A percentile compares a stretch with the other conserved stretches of the same genome.
These are phyloP conservation scores for Psidium friedrichsthalianum DNA, from an alignment of 345 rosid species.

Conservation along the genomic window DNA sequence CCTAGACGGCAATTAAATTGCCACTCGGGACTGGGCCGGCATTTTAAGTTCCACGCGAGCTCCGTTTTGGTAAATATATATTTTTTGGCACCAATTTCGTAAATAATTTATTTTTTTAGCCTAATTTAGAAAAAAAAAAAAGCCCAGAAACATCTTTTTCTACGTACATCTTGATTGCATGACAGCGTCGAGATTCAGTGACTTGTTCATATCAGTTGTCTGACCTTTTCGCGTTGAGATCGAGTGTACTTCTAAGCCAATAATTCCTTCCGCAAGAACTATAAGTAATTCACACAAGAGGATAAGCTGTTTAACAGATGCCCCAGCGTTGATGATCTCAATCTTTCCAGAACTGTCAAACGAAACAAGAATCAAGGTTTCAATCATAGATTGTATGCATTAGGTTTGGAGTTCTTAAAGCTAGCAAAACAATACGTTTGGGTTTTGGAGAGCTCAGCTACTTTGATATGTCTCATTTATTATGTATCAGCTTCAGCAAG, in stretches of 20 bases:
- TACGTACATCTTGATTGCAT: background rate
- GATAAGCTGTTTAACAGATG: background rate
- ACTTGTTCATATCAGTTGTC: background rate
- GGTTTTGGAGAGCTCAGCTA: background rate
- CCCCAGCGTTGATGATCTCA: no score
- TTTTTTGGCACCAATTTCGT: no score
- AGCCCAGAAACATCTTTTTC: background rate
- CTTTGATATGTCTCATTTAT: background rate
- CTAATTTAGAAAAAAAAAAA: no score
- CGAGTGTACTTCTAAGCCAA: background rate
- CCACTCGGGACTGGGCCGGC: no score
- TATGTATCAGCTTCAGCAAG: background rate
- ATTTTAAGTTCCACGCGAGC: no score
- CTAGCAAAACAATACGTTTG: background rate
- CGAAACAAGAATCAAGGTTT: background rate
- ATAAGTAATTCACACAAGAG: background rate
- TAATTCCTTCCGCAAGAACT: background rate
- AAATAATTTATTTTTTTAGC: no score
- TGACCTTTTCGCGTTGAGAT: background rate
- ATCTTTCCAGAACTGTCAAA: background rate
- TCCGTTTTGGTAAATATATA: no score
- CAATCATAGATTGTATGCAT: background rate
- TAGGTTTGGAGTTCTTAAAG: background rate
- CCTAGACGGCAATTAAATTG: no score
- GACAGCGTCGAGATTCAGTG: background rate